Evolutionary conservation across 306 rosid species (phyloP), one percentile per base, ranked within the genome.

Genomic region (Castanea crenata): DNA sequence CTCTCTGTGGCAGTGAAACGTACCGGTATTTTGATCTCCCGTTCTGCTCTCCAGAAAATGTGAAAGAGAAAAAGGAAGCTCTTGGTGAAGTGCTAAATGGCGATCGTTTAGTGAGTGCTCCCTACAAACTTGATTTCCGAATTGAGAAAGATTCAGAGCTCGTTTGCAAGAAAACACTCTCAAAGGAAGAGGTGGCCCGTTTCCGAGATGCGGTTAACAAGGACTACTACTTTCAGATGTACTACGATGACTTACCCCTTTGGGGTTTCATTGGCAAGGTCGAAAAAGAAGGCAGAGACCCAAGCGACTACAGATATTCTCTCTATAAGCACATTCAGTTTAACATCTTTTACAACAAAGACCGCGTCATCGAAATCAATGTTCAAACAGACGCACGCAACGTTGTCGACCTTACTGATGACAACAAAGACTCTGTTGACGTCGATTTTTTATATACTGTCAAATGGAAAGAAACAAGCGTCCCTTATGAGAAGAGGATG

Each of bases 11-110:
- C 86, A 88, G 91, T 69, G 91, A 88, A 78, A 88, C 91, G 12
- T 88, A 88, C 55, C 93, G 94, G 20, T 94, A 89, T 65, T 92
- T 86, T 79, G 97, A 92, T 78, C 93, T 92, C 23, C 92, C 97
- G 34, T 92, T 92, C 86, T 94, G 97, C 81, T 19, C 74, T 0
- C 91, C 83, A 88, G 97, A 97, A 32, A 18, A 81, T 75, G 74
- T 90, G 74, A 87, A 88, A 68, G 99, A 92, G 79, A 94, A 91
- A 72, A 91, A 87, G 81, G 97, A 94, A 86, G 97, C 99, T 65
- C 90, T 94, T 7, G 97, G 97, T 41, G 99, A 94, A 84, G 92
- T 94, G 1, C 82, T 94, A 76, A 91, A 91, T 72, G 99, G 99
- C n/a, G 97, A 94, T 84, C 91, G 95, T 13, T 85, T 94, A 54